Conservation (phyloP, 2,329 filamentous ascomycete genomes). For the Diaporthe amygdali region DNA sequence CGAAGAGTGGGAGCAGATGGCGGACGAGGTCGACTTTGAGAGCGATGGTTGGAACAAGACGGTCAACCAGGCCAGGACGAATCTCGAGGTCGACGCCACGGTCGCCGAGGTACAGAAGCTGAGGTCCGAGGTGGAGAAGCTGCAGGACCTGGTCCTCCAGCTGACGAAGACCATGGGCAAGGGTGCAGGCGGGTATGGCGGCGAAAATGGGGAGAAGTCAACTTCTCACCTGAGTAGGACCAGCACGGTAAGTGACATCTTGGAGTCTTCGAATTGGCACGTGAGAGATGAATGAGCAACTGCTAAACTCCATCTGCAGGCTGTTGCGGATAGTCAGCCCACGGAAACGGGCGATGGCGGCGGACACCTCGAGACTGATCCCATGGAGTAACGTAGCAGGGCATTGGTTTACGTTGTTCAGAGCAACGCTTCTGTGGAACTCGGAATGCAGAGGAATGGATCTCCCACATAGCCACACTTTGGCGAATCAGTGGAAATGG, state of each 20-base stretch:
- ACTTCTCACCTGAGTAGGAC: constrained; percentile 16
- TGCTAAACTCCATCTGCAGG: background rate
- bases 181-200: constrained; percentile 5
- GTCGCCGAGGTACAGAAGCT: constrained; percentile 71
- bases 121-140: constrained; percentile 60
- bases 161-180: constrained; percentile 30
- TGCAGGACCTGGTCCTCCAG: constrained; percentile 54
- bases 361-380: background rate
- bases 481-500: too few species aligned
- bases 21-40: constrained; percentile 76
- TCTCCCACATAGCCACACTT: background rate
- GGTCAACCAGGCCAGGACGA: constrained; percentile 76
- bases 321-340: constrained; percentile 8
- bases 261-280: background rate
- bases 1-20: constrained; percentile 93
- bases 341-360: background rate
- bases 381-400: background rate
- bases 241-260: constrained; percentile 21
- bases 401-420: too few species aligned
- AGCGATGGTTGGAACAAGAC: constrained; percentile 84
- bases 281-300: background rate
- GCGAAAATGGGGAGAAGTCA: constrained; percentile 16
- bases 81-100: constrained; percentile 79
- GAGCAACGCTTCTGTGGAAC: background rate
- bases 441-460: background rate